Evolutionary conservation across 2,329 filamentous ascomycete genomes (phyloP).

Genomic region (Kalaharituber pfeilii): DNA sequence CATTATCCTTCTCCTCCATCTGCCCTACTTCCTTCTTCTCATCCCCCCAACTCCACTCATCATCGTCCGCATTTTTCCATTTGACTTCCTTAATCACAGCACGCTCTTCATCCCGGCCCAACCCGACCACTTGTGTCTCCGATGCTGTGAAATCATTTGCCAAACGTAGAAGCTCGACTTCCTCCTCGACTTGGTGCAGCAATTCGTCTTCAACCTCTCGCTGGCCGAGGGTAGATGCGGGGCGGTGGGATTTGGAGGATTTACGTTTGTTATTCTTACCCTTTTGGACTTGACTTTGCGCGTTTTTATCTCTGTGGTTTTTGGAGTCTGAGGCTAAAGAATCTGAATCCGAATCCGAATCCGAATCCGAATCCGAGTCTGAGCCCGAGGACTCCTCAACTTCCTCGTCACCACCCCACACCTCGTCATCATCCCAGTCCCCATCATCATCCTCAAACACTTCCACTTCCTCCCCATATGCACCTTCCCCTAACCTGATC

Average conservation of each 20-base stretch:
- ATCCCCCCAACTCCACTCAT: neutral
- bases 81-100: neutral
- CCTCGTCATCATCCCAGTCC: conserved; percentile 13
- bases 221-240: too few species aligned
- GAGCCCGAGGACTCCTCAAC: too few species aligned
- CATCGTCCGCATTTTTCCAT: neutral
- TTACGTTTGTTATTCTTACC: too few species aligned
- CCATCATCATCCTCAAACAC: conserved; percentile 8
- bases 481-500: conserved; percentile 24
- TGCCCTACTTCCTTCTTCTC: neutral
- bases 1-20: conserved; percentile 11
- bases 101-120: too few species aligned
- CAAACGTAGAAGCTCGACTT: too few species aligned
- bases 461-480: conserved; percentile 27
- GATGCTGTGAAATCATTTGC: too few species aligned
- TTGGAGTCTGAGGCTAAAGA: neutral
- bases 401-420: conserved; percentile 10
- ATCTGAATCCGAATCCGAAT: neutral
- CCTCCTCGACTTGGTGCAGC: too few species aligned
- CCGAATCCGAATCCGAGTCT: neutral
- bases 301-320: neutral
- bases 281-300: neutral
- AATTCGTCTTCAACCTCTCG: too few species aligned
- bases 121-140: too few species aligned
- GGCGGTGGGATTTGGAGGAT: too few species aligned